phyloP scores from a whole-genome alignment of 345 rosid species.

The Laguncularia racemosa region DNA sequence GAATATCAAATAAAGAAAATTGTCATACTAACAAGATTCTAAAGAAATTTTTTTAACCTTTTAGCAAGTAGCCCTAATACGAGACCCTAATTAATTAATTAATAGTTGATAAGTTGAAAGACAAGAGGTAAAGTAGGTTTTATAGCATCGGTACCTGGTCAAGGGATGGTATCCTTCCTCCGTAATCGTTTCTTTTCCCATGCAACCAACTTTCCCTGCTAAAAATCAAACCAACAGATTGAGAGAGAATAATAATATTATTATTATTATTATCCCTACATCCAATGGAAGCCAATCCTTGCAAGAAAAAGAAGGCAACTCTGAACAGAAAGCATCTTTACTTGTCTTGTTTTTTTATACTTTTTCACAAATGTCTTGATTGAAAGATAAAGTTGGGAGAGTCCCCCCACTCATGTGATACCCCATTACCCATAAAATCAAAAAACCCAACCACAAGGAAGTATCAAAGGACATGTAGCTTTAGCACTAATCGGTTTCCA shows the following conservation, averaged over 20 bases:
- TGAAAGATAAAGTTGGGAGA: constrained; percentile 4
- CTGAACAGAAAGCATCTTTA: constrained; percentile 24
- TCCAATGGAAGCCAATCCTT: constrained; percentile 51
- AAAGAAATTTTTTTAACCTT: too few species aligned
- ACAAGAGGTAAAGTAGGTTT: too few species aligned
- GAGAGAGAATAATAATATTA: constrained; percentile 29
- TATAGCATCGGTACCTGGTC: constrained; percentile 45
- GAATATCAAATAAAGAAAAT: too few species aligned
- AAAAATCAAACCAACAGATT: constrained; percentile 24
- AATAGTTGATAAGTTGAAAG: too few species aligned
- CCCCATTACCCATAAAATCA: background rate
- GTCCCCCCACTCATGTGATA: background rate
- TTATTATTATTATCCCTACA: constrained; percentile 19
- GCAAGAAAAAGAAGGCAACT: constrained; percentile 17
- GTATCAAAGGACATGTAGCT: background rate
- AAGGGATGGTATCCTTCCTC: constrained; percentile 48
- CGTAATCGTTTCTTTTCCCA: constrained; percentile 57
- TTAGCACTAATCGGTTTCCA: background rate
- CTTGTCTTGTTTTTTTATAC: constrained; percentile 21
- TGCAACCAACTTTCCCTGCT: constrained; percentile 89
- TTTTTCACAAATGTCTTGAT: background rate
- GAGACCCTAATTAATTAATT: too few species aligned
- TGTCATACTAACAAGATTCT: too few species aligned
- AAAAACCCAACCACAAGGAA: too few species aligned
- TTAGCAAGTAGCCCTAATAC: too few species aligned